Evolutionary conservation across 78 protist genomes (phyloP).

Genomic region (Capsaspora owczarzaki): DNA sequence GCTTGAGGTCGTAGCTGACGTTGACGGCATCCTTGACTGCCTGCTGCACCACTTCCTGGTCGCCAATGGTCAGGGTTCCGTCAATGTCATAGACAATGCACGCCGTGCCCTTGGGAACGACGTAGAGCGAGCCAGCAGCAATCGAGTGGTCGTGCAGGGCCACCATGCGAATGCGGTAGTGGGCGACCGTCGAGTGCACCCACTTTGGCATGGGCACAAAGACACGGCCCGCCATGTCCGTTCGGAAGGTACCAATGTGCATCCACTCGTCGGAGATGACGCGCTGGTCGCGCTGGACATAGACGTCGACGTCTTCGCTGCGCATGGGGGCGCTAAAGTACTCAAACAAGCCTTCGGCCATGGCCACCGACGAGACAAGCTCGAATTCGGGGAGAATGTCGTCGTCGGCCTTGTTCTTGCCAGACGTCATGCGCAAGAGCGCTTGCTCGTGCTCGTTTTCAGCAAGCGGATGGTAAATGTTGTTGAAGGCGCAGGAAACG

Average conservation of each 20-base stretch:
- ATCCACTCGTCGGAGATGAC: neutral
- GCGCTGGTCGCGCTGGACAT: neutral
- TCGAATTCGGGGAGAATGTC: too few relatives aligned
- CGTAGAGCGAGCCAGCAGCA: neutral
- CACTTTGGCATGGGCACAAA: neutral
- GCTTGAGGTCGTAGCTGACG: slow-evolving; percentile 3
- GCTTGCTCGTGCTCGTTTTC: too few relatives aligned
- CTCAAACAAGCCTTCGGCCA: neutral
- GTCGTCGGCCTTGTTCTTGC: too few relatives aligned
- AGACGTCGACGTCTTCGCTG: neutral
- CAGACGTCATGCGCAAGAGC: too few relatives aligned
- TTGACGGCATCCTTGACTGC: neutral
- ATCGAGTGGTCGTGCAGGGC: neutral
- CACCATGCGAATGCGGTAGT: slow-evolving; percentile 8
- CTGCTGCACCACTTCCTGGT: slow-evolving; percentile 1
- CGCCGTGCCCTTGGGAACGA: neutral
- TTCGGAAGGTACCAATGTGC: neutral
- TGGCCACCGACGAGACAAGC: too few relatives aligned
- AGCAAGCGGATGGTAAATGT: too few relatives aligned
- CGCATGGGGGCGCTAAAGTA: neutral
- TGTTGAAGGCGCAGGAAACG: neutral
- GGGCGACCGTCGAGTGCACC: neutral
- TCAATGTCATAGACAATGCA: slow-evolving; percentile 8
- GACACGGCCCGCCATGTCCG: neutral
- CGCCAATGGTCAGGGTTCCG: slow-evolving; percentile 16